phyloP scores from a whole-genome alignment of 2,329 filamentous ascomycete species.

The Xylaria sp. region DNA sequence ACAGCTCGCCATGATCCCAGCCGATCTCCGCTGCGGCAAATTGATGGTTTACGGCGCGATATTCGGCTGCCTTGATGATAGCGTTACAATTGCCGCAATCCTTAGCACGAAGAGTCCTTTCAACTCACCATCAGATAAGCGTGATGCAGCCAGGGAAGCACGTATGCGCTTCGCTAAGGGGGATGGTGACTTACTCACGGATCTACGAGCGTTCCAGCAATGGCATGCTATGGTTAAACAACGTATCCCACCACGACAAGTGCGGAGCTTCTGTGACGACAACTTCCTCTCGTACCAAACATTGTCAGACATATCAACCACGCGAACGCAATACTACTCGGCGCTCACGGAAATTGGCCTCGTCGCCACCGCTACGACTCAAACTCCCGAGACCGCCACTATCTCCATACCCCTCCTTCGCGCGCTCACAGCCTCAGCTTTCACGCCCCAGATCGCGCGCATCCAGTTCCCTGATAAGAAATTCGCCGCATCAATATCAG shows the following conservation, averaged over 20 bases:
- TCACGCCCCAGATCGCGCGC: slow-evolving; percentile 86
- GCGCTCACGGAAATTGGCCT: slow-evolving; percentile 89
- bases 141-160: slow-evolving; percentile 83
- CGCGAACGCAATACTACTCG: slow-evolving; percentile 84
- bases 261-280: slow-evolving; percentile 82
- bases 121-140: slow-evolving; percentile 81
- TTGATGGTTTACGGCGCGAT: slow-evolving; percentile 95
- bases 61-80: slow-evolving; percentile 91
- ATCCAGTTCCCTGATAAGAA: slow-evolving; percentile 97
- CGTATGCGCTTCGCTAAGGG: slow-evolving; percentile 77
- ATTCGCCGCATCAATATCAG: slow-evolving; percentile 86
- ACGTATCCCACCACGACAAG: slow-evolving; percentile 68
- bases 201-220: slow-evolving; percentile 83
- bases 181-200: slow-evolving; percentile 89
- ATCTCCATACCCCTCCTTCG: slow-evolving; percentile 66
- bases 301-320: slow-evolving; percentile 87
- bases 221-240: slow-evolving; percentile 77
- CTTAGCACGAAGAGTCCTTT: slow-evolving; percentile 92
- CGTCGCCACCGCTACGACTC: slow-evolving; percentile 51
- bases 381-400: slow-evolving; percentile 38
- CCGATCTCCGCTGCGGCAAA: slow-evolving; percentile 92
- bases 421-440: slow-evolving; percentile 77
- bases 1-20: slow-evolving; percentile 94
- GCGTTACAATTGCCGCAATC: slow-evolving; percentile 88
- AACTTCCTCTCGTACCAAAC: slow-evolving; percentile 88